phyloP scores from a whole-genome alignment of 768 basidiomycete genomes.

The Phallus indusiatus region DNA sequence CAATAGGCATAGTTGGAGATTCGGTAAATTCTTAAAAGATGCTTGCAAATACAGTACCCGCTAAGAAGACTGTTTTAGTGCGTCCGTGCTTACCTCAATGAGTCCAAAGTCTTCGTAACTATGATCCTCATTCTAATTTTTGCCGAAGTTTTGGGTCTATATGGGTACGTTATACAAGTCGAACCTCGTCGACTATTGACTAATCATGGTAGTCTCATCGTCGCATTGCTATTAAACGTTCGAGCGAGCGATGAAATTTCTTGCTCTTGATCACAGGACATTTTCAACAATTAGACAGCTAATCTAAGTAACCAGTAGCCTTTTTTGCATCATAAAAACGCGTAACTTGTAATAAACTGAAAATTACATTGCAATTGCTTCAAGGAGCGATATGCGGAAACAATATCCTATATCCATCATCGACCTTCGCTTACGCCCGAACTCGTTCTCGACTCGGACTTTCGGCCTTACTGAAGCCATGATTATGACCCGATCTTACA shows the following conservation, averaged over 20 bases:
- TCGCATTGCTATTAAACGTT: conserved; percentile 89
- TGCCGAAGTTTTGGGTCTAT: conserved; percentile 83
- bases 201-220: conserved; percentile 54
- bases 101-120: conserved; percentile 83
- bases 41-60: background rate
- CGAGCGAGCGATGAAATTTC: conserved; percentile 35
- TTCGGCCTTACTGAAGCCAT: conserved; percentile 8
- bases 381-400: no score
- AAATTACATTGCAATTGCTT: no score
- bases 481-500: conserved; percentile 20
- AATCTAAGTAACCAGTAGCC: no score
- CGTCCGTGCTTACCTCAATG: conserved; percentile 84
- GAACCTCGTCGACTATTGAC: background rate
- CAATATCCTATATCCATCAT: no score
- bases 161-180: conserved; percentile 40
- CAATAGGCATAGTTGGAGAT: conserved; percentile 91
- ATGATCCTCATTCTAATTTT: conserved; percentile 97
- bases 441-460: no score
- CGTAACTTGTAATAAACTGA: no score
- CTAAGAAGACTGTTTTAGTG: conserved; percentile 38
- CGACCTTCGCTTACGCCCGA: no score
- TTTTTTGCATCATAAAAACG: no score
- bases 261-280: background rate
- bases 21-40: conserved; percentile 47
- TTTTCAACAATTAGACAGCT: no score